Evolutionary conservation across 139 green algal species (phyloP).

Genomic region (Chlamydomonas urium): DNA sequence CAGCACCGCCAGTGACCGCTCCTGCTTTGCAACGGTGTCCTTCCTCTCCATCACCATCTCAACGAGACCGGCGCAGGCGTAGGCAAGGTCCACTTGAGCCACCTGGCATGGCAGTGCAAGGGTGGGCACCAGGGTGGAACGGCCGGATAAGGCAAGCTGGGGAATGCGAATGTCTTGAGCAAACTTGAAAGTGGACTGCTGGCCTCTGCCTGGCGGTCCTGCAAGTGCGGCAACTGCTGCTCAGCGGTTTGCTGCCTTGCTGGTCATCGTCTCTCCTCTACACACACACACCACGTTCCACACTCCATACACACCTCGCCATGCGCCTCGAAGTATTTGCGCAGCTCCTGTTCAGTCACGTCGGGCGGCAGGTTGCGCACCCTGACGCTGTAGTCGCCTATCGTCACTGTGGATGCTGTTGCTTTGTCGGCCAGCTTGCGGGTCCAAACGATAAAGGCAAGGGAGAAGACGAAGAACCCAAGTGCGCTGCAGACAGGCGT

Average conservation of each 20-base stretch:
- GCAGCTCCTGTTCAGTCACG: constrained; percentile 10
- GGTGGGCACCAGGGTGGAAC: background rate
- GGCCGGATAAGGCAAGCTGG: no score
- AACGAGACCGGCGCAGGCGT: constrained; percentile 21
- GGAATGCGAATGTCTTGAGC: no score
- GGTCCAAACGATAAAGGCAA: constrained; percentile 16
- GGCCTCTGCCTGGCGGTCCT: no score
- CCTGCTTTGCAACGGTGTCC: constrained; percentile 3
- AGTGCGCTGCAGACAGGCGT: no score
- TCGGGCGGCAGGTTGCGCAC: constrained; percentile 9
- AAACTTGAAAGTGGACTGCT: no score
- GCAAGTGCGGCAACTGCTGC: no score
- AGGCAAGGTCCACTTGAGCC: constrained; percentile 27
- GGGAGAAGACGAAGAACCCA: constrained; percentile 20
- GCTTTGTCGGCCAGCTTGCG: background rate
- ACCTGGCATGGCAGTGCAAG: constrained; percentile 5
- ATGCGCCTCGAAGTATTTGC: constrained; percentile 13
- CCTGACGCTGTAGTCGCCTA: constrained; percentile 15
- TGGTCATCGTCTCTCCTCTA: no score
- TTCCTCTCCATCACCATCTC: constrained; percentile 30
- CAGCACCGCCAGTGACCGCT: constrained; percentile 25
- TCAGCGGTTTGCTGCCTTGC: no score
- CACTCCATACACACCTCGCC: no score
- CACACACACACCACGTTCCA: no score
- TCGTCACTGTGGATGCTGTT: constrained; percentile 10